Conservation (phyloP, 306 rosid genomes). For the Lagenaria siceraria region DNA sequence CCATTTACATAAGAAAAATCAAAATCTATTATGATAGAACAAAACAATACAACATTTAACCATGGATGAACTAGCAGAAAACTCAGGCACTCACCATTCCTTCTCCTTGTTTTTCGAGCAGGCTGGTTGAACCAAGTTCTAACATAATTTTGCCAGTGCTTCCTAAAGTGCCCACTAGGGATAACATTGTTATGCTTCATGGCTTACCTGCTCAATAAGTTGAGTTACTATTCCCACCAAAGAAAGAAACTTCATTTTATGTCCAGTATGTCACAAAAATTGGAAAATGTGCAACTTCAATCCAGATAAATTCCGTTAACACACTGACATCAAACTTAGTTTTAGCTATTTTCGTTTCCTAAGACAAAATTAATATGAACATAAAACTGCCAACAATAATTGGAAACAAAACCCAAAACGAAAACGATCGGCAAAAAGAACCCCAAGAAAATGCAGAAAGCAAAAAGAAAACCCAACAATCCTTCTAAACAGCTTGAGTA, state of each 20-base stretch:
- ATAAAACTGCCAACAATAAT: not conserved
- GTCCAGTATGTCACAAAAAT: not conserved
- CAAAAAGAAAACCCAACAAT: not conserved
- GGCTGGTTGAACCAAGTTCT: slow-evolving; percentile 61
- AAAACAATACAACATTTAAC: not conserved
- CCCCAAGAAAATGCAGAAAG: not conserved
- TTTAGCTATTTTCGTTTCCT: not conserved
- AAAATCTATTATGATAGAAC: not conserved
- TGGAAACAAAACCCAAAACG: not conserved
- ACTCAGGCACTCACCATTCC: slow-evolving; percentile 22
- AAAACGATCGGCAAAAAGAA: not conserved
- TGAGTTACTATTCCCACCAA: not conserved
- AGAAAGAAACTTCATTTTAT: not conserved
- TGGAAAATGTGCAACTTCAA: not conserved
- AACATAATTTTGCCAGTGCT: slow-evolving; percentile 50
- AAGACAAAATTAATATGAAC: not conserved
- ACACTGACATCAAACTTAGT: not conserved
- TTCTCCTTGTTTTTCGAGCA: slow-evolving; percentile 41
- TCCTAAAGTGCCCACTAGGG: slow-evolving; percentile 41
- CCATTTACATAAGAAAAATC: not conserved
- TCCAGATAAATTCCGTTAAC: not conserved
- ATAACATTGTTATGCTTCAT: slow-evolving; percentile 52
- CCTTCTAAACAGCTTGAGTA: not conserved
- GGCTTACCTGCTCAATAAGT: slow-evolving; percentile 15
- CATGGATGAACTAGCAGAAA: not conserved